phyloP scores from a whole-genome alignment of 1,284 basidiomycete species.

The Cutaneotrichosporon sp. region DNA sequence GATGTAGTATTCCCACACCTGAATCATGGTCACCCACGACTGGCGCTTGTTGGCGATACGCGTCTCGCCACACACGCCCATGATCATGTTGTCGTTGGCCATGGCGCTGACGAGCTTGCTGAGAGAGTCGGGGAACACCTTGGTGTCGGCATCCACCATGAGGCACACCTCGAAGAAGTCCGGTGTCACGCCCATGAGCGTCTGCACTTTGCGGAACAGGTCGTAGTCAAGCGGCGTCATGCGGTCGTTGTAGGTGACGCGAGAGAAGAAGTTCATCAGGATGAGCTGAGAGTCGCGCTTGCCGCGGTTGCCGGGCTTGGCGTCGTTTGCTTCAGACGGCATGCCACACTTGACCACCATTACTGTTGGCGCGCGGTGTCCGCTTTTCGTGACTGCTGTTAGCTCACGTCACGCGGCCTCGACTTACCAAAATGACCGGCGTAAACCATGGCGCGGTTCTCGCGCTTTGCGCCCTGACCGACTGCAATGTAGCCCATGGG shows the following conservation, averaged over 20 bases:
- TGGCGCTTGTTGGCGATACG: slow-evolving; percentile 96
- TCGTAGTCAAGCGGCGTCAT: slow-evolving; percentile 98
- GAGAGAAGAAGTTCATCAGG: slow-evolving; percentile 99
- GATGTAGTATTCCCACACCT: slow-evolving; percentile 97
- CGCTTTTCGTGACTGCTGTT: slow-evolving; percentile 50
- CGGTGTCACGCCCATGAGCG: slow-evolving; percentile 97
- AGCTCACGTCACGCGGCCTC: no score
- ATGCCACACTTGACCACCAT: slow-evolving; percentile 96
- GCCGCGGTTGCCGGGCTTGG: slow-evolving; percentile 96
- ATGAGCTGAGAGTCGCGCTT: slow-evolving; percentile 99
- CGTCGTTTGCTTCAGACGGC: slow-evolving; percentile 67
- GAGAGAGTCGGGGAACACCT: slow-evolving; percentile 80
- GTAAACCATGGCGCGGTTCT: slow-evolving; percentile 97
- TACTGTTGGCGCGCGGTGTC: slow-evolving; percentile 88
- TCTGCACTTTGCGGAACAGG: slow-evolving; percentile 92
- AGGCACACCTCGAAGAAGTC: slow-evolving; percentile 97
- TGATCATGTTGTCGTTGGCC: slow-evolving; percentile 97
- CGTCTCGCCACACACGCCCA: slow-evolving; percentile 99
- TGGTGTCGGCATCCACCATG: slow-evolving; percentile 99
- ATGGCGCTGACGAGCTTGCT: slow-evolving; percentile 89
- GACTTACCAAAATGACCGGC: slow-evolving; percentile 92
- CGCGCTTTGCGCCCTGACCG: slow-evolving; percentile 77
- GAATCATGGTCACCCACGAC: slow-evolving; percentile 97
- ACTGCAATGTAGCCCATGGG: slow-evolving; percentile 94
- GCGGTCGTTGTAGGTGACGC: slow-evolving; percentile 97